Base-by-base conservation (phyloP, 768 basidiomycete genomes). In the Agrocybe chaxingu region DNA sequence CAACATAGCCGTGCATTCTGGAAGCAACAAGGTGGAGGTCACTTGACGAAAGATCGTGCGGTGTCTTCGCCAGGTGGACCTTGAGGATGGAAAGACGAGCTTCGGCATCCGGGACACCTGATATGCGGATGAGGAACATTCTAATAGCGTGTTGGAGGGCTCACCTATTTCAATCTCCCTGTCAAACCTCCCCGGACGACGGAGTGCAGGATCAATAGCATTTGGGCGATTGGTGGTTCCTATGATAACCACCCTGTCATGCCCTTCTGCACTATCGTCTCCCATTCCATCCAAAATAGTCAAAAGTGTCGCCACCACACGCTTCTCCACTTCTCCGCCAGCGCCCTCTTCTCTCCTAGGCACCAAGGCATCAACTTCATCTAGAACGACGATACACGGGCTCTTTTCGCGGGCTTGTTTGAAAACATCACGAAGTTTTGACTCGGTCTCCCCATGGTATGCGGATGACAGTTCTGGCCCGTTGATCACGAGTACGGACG, bases 361-460 rank as follows among this genome's bases (percentile, higher is more conserved):
- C 50, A 91, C 96, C 9, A 99, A 70, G 0, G 97, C 95, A 58
- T 99, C 97, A 1, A 99, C 84, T 69, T 99, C 97, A 58, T 99
- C 97, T 32, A 99, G 70, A 19, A 99, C 88, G 42, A 99, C 83
- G 57, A 99, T 93, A 58, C 92, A 96, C 0, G 96, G 95, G 49
- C 86, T 87, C 58, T 85, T 81, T 32, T 76, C 72, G 49, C 82
- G 79, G 1, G 97, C 97, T 57, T 92, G 85, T 37, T 77, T 80
- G 65, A 98, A 99, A 3, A 98, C 87, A 19, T 89, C 89, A 13
- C 97, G 84, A 33, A 99, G 74, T 54, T 85, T 84, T 0, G 89
- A 84, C 63, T 99, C 97, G 1, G 94, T 97, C 72, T 99, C 97
- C 38, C 97, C 97, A 62, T 98, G 97, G 62, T 92, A 98, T 1